Base-by-base conservation (phyloP, 371 early-diverging fungal species). In the Rhizopus delemar region DNA sequence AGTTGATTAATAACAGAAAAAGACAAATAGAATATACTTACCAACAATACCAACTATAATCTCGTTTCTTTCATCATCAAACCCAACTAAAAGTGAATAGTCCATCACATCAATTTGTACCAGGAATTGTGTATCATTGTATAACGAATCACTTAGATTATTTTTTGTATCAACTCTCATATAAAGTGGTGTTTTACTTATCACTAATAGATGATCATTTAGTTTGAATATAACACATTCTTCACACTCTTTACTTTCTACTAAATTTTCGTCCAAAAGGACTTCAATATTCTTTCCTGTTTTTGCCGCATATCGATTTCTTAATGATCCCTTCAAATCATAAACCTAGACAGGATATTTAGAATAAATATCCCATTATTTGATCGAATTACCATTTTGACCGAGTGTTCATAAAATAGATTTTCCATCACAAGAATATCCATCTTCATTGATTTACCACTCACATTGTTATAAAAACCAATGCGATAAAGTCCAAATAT, bases 361-460 rank as follows among this genome's bases (percentile, higher is more conserved):
- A 43, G 32, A 60, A 41, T 54, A 41, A 57, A 52, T 45, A 32
- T 57, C 12, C 12, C 29, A 38, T 36, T 31, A n/a, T 31, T 34
- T 7, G 38, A 29, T 33, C 51, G 2, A 41, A 11, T 48, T 56
- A 84, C 88, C 70, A 78, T 75, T 15, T 81, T 80, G 38, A 92
- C 82, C 43, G 81, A 81, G 28, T 91, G 85, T 36, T 92, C 85
- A 67, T 92, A 94, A 60, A 94, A 96, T 50, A 98, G 69, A 58
- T 96, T 94, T 67, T 98, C 98, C 97, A 96, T 96, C 5, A 98
- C 90, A 5, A 96, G 66, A 6, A 97, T 86, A 73, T 95, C 93
- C 82, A 96, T 86, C 58, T 91, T 89, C 68, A 88, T 83, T n/a
- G 82, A 82, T 54, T 88, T 85, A 2, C 93, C 92, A 0, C 90